A percentile compares a stretch with the other conserved stretches of the same genome.
Evolutionary conservation across 208 protist species (phyloP).

Genomic region (Leishmania guyanensis): DNA sequence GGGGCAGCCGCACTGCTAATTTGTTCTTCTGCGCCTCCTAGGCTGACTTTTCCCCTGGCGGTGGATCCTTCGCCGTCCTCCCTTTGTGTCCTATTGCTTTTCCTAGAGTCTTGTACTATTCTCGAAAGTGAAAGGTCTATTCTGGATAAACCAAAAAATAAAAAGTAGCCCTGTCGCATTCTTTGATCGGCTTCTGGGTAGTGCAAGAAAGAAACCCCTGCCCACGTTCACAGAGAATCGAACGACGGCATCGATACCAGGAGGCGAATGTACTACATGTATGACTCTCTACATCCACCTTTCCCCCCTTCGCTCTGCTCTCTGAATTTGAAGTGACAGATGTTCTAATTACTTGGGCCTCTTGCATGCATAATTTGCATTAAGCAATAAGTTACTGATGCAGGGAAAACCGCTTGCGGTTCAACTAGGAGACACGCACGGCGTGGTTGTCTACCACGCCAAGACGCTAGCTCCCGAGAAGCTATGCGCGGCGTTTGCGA

Average conservation of each 20-base stretch:
- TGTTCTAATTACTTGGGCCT: conserved; percentile 1
- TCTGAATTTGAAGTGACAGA: background rate
- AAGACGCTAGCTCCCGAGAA: conserved; percentile 23
- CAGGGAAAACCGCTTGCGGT: conserved; percentile 11
- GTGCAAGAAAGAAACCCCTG: background rate
- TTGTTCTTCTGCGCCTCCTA: conserved; percentile 64
- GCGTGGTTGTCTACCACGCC: conserved; percentile 42
- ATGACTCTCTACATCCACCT: background rate
- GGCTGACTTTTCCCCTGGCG: background rate
- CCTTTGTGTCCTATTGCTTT: background rate
- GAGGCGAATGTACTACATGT: background rate
- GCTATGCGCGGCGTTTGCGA: conserved; percentile 19
- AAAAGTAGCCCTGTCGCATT: background rate
- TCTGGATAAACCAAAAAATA: background rate
- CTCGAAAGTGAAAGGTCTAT: background rate
- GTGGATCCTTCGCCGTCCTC: background rate
- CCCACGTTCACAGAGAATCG: background rate
- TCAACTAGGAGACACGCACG: conserved; percentile 47
- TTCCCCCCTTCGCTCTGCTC: background rate
- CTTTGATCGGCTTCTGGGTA: background rate
- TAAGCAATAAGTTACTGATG: background rate
- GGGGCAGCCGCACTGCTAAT: conserved; percentile 33
- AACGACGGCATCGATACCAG: background rate
- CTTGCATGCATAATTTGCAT: background rate
- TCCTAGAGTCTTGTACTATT: conserved; percentile 2